These are phyloP conservation scores for Albugo candida DNA, from an alignment of 352 stramenopile species.

Conservation along the genomic window DNA sequence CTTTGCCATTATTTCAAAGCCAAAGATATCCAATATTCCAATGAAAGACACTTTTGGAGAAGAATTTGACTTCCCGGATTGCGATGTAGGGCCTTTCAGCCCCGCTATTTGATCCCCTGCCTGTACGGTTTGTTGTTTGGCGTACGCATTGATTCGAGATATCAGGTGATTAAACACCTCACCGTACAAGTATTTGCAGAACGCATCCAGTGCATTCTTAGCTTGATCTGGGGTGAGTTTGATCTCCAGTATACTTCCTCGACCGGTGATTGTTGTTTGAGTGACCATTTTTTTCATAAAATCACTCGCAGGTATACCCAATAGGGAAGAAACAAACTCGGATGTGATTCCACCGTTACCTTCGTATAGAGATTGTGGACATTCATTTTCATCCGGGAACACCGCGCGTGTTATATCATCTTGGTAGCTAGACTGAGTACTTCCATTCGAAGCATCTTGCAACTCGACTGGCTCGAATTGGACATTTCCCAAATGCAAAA, in stretches of 20 bases:
- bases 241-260: conserved; percentile 54
- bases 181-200: conserved; percentile 72
- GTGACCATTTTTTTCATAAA: conserved; percentile 70
- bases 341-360: conserved; percentile 26
- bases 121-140: conserved; percentile 29
- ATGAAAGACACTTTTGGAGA: conserved; percentile 30
- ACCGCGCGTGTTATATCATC: conserved; percentile 12
- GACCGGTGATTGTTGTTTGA: conserved; percentile 58
- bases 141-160: conserved; percentile 46
- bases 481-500: conserved; percentile 54
- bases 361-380: conserved; percentile 6
- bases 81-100: neutral
- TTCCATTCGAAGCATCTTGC: conserved; percentile 14
- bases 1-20: conserved; percentile 75
- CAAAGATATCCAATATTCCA: conserved; percentile 83
- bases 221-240: conserved; percentile 49
- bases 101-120: neutral
- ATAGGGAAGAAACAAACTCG: conserved; percentile 28
- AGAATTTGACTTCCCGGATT: neutral
- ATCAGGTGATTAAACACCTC: conserved; percentile 67
- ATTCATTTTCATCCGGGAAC: conserved; percentile 13
- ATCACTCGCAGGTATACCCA: conserved; percentile 29
- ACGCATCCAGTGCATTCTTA: conserved; percentile 64
- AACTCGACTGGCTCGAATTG: conserved; percentile 24
- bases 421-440: neutral